phyloP scores from a whole-genome alignment of 2,329 filamentous ascomycete species.

The Exophiala xenobiotica region DNA sequence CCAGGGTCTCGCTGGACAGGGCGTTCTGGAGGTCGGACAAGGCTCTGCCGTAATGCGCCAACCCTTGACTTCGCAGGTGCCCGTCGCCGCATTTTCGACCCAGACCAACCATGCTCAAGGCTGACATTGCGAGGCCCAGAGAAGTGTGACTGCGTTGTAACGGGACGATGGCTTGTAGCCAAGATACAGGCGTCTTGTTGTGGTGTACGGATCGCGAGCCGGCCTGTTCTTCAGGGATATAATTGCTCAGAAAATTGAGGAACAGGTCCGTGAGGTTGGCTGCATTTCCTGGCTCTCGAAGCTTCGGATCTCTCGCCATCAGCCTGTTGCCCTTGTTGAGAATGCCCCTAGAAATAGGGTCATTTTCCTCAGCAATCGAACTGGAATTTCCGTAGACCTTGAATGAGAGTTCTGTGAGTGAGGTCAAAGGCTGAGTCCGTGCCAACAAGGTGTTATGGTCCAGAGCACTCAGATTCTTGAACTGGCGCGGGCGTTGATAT shows the following conservation, averaged over 20 bases:
- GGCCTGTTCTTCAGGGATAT: not conserved
- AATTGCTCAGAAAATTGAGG: not conserved
- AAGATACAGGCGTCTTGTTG: not conserved
- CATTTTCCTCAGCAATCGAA: no score
- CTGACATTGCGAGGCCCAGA: conserved; percentile 3
- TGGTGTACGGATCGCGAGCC: no score
- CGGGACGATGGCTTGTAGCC: conserved; percentile 6
- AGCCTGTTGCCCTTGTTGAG: not conserved
- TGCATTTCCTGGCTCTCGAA: not conserved
- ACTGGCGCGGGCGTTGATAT: not conserved
- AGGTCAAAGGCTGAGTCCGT: conserved; percentile 5
- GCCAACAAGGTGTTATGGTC: conserved; percentile 1
- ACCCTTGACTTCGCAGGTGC: not conserved
- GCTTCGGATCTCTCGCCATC: not conserved
- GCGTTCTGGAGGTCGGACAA: conserved; percentile 5
- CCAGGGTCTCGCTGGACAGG: conserved; percentile 2
- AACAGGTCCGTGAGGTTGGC: no score
- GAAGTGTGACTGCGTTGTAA: not conserved
- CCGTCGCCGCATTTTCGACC: not conserved
- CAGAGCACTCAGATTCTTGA: conserved; percentile 10
- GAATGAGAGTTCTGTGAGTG: not conserved
- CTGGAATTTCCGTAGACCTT: not conserved
- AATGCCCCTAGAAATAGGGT: no score
- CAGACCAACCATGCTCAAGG: conserved; percentile 8
- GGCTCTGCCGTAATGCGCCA: conserved; percentile 2